phyloP scores from a whole-genome alignment of 305 asterid species.

The Rubia tinctorum region DNA sequence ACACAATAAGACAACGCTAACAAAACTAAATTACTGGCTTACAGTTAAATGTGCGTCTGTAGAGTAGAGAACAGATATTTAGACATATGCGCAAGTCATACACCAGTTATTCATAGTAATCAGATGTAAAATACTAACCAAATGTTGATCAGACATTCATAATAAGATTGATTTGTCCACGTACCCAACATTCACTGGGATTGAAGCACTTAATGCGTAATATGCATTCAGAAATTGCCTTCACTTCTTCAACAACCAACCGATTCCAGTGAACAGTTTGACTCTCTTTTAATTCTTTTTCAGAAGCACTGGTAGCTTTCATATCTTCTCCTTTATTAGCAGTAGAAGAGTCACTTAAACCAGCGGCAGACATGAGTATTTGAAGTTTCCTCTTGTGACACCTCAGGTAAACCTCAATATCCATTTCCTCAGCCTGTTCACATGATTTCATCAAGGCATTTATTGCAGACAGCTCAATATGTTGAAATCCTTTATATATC shows the following conservation, averaged over 20 bases:
- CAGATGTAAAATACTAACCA: not conserved
- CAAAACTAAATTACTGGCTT: not conserved
- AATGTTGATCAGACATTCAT: not conserved
- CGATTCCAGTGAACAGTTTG: conserved; percentile 50
- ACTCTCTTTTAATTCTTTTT: conserved; percentile 55
- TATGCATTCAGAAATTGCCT: conserved; percentile 73
- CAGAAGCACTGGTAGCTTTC: conserved; percentile 37
- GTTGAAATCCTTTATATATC: conserved; percentile 53
- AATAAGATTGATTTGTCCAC: conserved; percentile 23
- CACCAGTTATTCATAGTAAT: not conserved
- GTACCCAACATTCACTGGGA: conserved; percentile 50
- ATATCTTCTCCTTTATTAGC: conserved; percentile 38
- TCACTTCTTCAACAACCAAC: conserved; percentile 80
- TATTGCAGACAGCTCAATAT: conserved; percentile 84
- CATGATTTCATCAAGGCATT: conserved; percentile 80
- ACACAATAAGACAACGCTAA: not conserved
- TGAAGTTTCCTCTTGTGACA: conserved; percentile 91
- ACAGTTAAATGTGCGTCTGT: not conserved
- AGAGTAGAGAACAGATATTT: not conserved
- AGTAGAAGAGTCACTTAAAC: conserved; percentile 41
- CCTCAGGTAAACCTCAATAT: conserved; percentile 60
- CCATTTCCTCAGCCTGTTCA: conserved; percentile 60
- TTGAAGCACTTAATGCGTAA: conserved; percentile 58
- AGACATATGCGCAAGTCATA: not conserved
- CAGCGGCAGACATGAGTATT: conserved; percentile 68